phyloP scores from a whole-genome alignment of 371 early-diverging fungal genomes.

The Amoeboaphelidium protococcarum region DNA sequence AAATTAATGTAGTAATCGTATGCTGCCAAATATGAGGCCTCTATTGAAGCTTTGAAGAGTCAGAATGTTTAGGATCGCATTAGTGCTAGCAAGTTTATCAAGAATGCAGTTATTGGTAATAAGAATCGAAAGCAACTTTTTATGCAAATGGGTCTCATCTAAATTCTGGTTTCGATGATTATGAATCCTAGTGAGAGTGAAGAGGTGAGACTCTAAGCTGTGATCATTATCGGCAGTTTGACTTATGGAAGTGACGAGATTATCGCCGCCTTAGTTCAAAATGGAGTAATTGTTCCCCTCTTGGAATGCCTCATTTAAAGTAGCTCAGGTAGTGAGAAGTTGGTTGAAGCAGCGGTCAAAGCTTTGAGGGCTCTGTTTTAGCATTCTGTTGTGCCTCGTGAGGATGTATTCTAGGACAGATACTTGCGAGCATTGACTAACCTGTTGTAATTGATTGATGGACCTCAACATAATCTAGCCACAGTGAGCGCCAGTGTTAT shows the following conservation, averaged over 20 bases:
- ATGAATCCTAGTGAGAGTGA: constrained; percentile 13
- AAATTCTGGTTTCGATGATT: constrained; percentile 28
- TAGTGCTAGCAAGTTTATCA: constrained; percentile 48
- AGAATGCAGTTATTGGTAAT: constrained; percentile 63
- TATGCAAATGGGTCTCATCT: not conserved
- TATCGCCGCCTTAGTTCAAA: constrained; percentile 24
- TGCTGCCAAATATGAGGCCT: too few species aligned
- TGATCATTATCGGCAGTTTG: constrained; percentile 46
- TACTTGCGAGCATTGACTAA: too few species aligned
- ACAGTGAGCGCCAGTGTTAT: constrained; percentile 36
- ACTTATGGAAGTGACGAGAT: constrained; percentile 41
- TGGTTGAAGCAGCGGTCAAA: constrained; percentile 39
- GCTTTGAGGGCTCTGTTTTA: constrained; percentile 46
- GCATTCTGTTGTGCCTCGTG: constrained; percentile 23
- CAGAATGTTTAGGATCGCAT: too few species aligned
- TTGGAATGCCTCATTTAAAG: constrained; percentile 29
- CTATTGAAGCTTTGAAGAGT: too few species aligned
- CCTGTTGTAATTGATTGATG: too few species aligned
- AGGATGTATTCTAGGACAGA: too few species aligned
- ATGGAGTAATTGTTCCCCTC: constrained; percentile 29
- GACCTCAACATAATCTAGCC: constrained; percentile 11
- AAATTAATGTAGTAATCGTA: too few species aligned
- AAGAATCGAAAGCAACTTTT: constrained; percentile 30
- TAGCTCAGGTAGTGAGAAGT: constrained; percentile 7
- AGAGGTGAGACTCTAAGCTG: constrained; percentile 29